These are phyloP conservation scores for Neospermospora avenae DNA, from an alignment of 2,329 filamentous ascomycete genomes.

Conservation along the genomic window DNA sequence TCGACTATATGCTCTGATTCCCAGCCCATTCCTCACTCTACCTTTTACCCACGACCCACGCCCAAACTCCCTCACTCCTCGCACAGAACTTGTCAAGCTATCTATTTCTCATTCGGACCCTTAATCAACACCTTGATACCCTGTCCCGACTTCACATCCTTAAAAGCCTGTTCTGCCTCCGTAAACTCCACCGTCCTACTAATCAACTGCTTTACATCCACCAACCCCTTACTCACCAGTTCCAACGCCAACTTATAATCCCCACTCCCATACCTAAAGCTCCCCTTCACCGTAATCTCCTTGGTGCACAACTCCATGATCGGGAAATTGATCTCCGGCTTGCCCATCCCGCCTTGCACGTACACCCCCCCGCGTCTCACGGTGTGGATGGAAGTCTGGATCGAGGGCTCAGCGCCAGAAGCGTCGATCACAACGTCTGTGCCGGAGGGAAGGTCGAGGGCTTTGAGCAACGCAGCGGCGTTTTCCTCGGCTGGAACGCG, in stretches of 20 bases:
- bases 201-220: constrained; percentile 81
- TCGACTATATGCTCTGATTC: too few species aligned
- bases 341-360: constrained; percentile 89
- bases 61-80: neutral
- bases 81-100: too few species aligned
- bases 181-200: constrained; percentile 74
- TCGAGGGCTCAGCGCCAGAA: constrained; percentile 72
- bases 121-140: constrained; percentile 68
- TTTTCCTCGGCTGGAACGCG: constrained; percentile 67
- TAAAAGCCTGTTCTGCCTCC: constrained; percentile 82
- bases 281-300: constrained; percentile 82
- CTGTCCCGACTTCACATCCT: constrained; percentile 80
- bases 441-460: constrained; percentile 61
- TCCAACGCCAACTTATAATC: constrained; percentile 79
- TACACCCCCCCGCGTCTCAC: constrained; percentile 71
- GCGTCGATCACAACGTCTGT: constrained; percentile 80
- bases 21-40: too few species aligned
- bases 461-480: constrained; percentile 62
- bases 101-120: constrained; percentile 51
- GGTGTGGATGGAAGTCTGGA: constrained; percentile 70
- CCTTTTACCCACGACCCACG: neutral
- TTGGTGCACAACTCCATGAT: constrained; percentile 88
- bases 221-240: constrained; percentile 67
- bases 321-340: constrained; percentile 81
- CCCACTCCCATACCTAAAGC: constrained; percentile 83